Conservation (phyloP, 768 basidiomycete species). For the Xerocomus spinulosus region DNA sequence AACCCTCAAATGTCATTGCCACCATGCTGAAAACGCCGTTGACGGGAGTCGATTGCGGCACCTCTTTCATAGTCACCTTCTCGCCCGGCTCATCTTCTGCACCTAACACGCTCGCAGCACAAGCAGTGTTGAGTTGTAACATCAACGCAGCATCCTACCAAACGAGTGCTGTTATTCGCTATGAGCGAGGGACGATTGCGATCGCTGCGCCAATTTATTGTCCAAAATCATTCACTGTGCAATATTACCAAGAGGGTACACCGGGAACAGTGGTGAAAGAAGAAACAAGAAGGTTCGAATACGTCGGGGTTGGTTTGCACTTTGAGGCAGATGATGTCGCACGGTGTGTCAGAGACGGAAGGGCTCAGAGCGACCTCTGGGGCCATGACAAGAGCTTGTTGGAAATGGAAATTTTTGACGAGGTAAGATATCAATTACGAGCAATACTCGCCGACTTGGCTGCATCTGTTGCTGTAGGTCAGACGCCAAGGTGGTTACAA, state of each 20-base stretch:
- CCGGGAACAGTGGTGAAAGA: conserved; percentile 42
- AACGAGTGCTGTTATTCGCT: conserved; percentile 65
- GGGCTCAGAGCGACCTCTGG: conserved; percentile 70
- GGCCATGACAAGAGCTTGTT: conserved; percentile 74
- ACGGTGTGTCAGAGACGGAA: conserved; percentile 67
- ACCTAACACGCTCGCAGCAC: conserved; percentile 47
- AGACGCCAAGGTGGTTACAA: conserved; percentile 63
- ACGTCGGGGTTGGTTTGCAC: conserved; percentile 70
- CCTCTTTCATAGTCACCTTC: conserved; percentile 72
- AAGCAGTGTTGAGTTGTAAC: conserved; percentile 69
- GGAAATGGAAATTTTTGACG: conserved; percentile 82
- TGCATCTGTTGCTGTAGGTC: conserved; percentile 38
- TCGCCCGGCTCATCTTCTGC: conserved; percentile 37
- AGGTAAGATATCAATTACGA: conserved; percentile 41
- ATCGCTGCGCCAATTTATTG: conserved; percentile 64
- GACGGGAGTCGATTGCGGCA: conserved; percentile 76
- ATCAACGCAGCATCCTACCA: conserved; percentile 47
- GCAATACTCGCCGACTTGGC: conserved; percentile 8
- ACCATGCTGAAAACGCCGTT: conserved; percentile 73
- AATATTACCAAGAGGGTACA: conserved; percentile 50
- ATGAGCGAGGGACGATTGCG: conserved; percentile 65
- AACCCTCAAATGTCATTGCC: conserved; percentile 57
- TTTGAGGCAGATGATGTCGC: conserved; percentile 90
- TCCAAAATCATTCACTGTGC: conserved; percentile 61
- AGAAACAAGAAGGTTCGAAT: conserved; percentile 55